Conservation (phyloP, 441 rosid genomes). For the Sinapis alba region DNA sequence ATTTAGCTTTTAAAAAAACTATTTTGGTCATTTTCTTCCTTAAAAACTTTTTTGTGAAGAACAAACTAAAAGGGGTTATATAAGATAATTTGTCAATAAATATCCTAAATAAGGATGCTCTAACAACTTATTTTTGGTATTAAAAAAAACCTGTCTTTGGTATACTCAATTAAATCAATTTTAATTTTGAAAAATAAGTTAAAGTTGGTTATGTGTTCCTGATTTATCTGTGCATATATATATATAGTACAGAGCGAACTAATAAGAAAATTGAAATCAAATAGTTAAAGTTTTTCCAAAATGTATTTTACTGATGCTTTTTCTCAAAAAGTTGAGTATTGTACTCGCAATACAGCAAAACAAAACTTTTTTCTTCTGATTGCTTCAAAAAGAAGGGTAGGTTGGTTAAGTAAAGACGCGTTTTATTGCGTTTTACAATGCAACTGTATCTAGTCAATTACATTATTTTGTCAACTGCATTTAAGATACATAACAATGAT, state of each 20-base stretch:
- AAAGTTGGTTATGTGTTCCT: not conserved
- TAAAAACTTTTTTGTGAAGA: too few species aligned
- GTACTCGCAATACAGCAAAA: not conserved
- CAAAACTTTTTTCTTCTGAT: not conserved
- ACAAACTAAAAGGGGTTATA: too few species aligned
- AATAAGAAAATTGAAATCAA: not conserved
- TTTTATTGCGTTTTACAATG: conserved; percentile 22
- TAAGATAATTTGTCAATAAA: too few species aligned
- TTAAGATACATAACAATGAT: conserved; percentile 34
- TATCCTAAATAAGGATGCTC: not conserved
- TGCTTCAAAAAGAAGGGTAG: not conserved
- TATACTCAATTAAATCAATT: not conserved
- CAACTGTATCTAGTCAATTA: conserved; percentile 36
- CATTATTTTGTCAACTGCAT: conserved; percentile 35
- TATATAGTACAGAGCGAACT: not conserved
- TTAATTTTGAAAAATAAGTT: not conserved
- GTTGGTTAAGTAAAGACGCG: not conserved
- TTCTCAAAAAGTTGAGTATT: too few species aligned
- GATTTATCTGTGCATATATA: not conserved
- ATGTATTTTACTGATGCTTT: too few species aligned
- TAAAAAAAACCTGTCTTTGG: not conserved
- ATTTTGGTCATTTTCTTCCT: too few species aligned
- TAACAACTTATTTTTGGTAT: not conserved
- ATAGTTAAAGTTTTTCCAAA: not conserved
- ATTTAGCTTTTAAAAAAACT: too few species aligned